A percentile compares a stretch with the other conserved stretches of the same genome.
These are phyloP conservation scores for Fusarium temperatum DNA, from an alignment of 2,329 filamentous ascomycete genomes.

Conservation along the genomic window DNA sequence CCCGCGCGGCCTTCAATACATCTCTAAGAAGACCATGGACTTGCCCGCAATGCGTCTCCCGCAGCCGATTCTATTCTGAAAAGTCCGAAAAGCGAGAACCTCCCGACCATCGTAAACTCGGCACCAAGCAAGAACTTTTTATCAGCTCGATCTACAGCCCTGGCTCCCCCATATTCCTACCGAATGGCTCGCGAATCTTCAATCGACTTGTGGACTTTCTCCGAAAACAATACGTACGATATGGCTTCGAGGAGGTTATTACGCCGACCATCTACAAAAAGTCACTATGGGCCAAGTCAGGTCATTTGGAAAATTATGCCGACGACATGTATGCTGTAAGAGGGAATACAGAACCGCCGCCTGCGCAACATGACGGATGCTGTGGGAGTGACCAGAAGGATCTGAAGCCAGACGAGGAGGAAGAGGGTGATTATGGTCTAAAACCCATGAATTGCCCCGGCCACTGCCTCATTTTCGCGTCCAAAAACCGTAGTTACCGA, in stretches of 20 bases:
- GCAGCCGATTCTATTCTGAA: constrained; percentile 45
- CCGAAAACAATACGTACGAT: constrained; percentile 82
- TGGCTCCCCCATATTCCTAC: constrained; percentile 85
- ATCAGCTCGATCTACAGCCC: constrained; percentile 82
- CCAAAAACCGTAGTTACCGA: constrained; percentile 76
- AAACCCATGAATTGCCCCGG: constrained; percentile 96
- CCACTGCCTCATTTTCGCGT: constrained; percentile 85
- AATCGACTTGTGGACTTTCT: constrained; percentile 85
- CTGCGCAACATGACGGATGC: constrained; percentile 32
- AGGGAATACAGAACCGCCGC: constrained; percentile 52
- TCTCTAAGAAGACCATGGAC: constrained; percentile 43
- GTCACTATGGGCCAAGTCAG: constrained; percentile 84
- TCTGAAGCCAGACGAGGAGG: constrained; percentile 58
- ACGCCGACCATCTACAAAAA: constrained; percentile 93
- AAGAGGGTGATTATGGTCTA: constrained; percentile 78
- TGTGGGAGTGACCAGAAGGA: constrained; percentile 45
- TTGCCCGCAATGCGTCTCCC: constrained; percentile 45
- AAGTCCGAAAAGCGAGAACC: constrained; percentile 45
- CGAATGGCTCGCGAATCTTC: constrained; percentile 83
- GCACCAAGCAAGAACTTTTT: constrained; percentile 77
- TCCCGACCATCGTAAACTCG: constrained; percentile 69
- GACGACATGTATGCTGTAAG: constrained; percentile 91
- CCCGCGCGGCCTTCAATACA: constrained; percentile 27
- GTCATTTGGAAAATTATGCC: constrained; percentile 89
- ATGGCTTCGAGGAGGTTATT: constrained; percentile 88